Conservation (phyloP, 176 grass and related monocot genomes). For the Neostapfia colusana region DNA sequence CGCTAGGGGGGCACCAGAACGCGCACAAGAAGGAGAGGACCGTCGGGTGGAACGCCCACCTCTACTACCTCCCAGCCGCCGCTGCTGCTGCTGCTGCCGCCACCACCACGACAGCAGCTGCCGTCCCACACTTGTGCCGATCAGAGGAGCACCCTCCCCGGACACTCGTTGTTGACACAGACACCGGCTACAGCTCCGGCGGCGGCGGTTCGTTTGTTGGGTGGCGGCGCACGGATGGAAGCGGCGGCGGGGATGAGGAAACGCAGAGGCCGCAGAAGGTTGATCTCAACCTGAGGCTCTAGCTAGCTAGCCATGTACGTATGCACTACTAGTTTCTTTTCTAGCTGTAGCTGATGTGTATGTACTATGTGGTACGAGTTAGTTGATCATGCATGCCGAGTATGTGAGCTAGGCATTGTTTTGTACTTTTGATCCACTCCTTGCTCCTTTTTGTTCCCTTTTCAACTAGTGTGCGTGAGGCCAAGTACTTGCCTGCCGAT, state of each 20-base stretch:
- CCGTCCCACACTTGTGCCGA: slow-evolving; percentile 31
- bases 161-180: not conserved
- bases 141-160: not conserved
- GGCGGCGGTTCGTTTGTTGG: not conserved
- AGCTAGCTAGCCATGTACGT: not conserved
- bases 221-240: not conserved
- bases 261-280: not conserved
- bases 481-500: not conserved
- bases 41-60: slow-evolving; percentile 68
- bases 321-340: not conserved
- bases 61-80: slow-evolving; percentile 40
- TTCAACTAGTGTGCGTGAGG: not conserved
- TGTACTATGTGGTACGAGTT: not conserved
- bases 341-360: not conserved
- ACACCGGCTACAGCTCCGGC: too few relatives aligned
- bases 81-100: not conserved
- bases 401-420: not conserved
- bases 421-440: not conserved
- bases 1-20: slow-evolving; percentile 92
- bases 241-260: not conserved
- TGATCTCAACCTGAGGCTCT: slow-evolving; percentile 67
- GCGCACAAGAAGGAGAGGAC: slow-evolving; percentile 94
- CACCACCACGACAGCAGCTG: not conserved
- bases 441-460: not conserved
- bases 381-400: not conserved